phyloP scores from a whole-genome alignment of 371 early-diverging fungal species.

The Actinomortierella ambigua region DNA sequence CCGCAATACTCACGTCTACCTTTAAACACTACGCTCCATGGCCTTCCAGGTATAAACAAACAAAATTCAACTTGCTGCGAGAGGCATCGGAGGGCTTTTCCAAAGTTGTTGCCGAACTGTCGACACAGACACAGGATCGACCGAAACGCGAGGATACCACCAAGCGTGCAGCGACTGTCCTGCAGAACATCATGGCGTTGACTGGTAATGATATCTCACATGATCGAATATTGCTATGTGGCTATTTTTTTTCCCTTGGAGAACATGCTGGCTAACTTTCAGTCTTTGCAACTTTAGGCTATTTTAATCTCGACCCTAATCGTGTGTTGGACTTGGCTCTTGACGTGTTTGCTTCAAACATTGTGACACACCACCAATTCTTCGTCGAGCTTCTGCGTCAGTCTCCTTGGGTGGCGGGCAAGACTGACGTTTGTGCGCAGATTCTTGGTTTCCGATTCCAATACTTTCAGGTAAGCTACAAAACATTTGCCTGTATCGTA shows the following conservation, averaged over 20 bases:
- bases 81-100: slow-evolving; percentile 92
- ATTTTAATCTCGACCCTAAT: slow-evolving; percentile 89
- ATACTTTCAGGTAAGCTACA: slow-evolving; percentile 57
- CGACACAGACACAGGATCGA: slow-evolving; percentile 33
- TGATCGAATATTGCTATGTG: no score
- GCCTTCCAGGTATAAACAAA: slow-evolving; percentile 75
- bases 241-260: no score
- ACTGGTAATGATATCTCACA: no score
- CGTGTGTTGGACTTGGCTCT: slow-evolving; percentile 85
- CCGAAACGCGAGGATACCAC: slow-evolving; percentile 10
- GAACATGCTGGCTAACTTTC: no score
- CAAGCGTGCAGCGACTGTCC: slow-evolving; percentile 10
- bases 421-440: slow-evolving; percentile 63
- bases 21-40: neutral
- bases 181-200: slow-evolving; percentile 15
- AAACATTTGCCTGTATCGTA: neutral
- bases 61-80: slow-evolving; percentile 87
- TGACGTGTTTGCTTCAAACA: slow-evolving; percentile 77
- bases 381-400: slow-evolving; percentile 75
- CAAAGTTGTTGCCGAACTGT: slow-evolving; percentile 74
- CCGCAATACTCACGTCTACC: no score
- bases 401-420: slow-evolving; percentile 67
- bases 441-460: slow-evolving; percentile 88
- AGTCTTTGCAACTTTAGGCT: no score
- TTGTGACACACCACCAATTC: slow-evolving; percentile 75